Conservation (phyloP, 1,284 basidiomycete genomes). For the Lentinula novae-zelandiae region DNA sequence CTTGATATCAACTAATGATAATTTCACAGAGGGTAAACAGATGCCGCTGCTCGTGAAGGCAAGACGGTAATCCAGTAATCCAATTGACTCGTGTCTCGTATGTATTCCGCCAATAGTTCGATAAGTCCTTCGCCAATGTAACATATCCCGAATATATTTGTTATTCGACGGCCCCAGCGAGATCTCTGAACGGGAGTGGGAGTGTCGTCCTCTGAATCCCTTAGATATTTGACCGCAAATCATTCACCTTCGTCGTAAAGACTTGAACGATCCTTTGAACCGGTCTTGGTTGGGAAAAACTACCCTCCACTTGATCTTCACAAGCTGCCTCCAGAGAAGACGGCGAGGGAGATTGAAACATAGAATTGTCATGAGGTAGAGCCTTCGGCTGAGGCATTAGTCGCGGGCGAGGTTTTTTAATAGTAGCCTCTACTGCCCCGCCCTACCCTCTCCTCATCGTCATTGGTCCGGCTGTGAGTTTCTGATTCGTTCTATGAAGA, state of each 20-base stretch:
- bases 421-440: background rate
- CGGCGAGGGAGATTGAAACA: background rate
- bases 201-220: too few relatives aligned
- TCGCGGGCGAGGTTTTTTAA: slow-evolving; percentile 20
- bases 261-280: slow-evolving; percentile 10
- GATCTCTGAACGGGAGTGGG: too few relatives aligned
- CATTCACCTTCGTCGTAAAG: slow-evolving; percentile 13
- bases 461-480: background rate
- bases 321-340: background rate
- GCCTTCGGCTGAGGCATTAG: slow-evolving; percentile 16
- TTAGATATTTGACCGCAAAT: background rate
- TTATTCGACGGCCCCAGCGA: too few relatives aligned
- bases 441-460: background rate
- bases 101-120: too few relatives aligned
- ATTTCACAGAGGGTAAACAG: slow-evolving; percentile 14
- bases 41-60: slow-evolving; percentile 14
- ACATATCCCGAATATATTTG: too few relatives aligned
- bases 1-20: background rate
- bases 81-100: too few relatives aligned
- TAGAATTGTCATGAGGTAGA: background rate
- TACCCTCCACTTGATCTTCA: background rate
- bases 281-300: background rate
- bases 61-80: background rate
- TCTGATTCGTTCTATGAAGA: background rate
- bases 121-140: too few relatives aligned